Percentiles rank a stretch among this genome's conserved stretches.
These are phyloP conservation scores for Didymella keratinophila DNA, from an alignment of 2,329 filamentous ascomycete genomes.

Conservation along the genomic window DNA sequence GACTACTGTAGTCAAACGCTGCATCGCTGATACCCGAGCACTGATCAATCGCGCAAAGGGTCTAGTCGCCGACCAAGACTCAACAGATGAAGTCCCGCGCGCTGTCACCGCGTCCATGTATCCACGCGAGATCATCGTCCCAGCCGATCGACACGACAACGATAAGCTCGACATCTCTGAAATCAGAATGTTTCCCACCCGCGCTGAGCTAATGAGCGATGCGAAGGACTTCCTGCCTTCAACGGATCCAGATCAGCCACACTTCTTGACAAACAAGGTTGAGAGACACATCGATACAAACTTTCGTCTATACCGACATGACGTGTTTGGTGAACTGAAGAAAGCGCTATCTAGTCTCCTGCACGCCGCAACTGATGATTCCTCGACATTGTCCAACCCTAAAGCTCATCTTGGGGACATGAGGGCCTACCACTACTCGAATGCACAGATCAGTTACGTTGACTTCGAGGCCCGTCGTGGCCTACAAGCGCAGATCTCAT, in stretches of 20 bases:
- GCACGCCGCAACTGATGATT: conserved; percentile 21
- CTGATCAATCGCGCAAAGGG: conserved; percentile 15
- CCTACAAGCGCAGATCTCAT: conserved; percentile 32
- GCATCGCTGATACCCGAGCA: neutral
- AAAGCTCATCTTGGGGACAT: conserved; percentile 29
- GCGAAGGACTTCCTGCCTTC: conserved; percentile 47
- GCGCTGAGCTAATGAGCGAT: conserved; percentile 49
- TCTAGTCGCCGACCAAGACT: conserved; percentile 4
- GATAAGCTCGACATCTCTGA: conserved; percentile 43
- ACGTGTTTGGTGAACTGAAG: conserved; percentile 45
- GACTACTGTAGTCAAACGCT: conserved; percentile 5
- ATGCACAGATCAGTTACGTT: conserved; percentile 29
- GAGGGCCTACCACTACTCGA: conserved; percentile 31
- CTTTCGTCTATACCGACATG: conserved; percentile 46
- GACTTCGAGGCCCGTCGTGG: conserved; percentile 26
- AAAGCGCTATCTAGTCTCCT: conserved; percentile 15
- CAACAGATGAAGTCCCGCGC: neutral
- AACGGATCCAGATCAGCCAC: conserved; percentile 38
- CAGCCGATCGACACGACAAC: conserved; percentile 43
- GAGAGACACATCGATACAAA: conserved; percentile 46
- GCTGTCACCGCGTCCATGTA: conserved; percentile 27
- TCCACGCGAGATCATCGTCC: conserved; percentile 33
- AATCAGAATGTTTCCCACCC: conserved; percentile 45
- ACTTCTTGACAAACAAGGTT: conserved; percentile 33
- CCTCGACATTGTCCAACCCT: conserved; percentile 10